Evolutionary conservation across 192 early-diverging fungal genomes (phyloP).

Genomic region (Coemansia sp.): DNA sequence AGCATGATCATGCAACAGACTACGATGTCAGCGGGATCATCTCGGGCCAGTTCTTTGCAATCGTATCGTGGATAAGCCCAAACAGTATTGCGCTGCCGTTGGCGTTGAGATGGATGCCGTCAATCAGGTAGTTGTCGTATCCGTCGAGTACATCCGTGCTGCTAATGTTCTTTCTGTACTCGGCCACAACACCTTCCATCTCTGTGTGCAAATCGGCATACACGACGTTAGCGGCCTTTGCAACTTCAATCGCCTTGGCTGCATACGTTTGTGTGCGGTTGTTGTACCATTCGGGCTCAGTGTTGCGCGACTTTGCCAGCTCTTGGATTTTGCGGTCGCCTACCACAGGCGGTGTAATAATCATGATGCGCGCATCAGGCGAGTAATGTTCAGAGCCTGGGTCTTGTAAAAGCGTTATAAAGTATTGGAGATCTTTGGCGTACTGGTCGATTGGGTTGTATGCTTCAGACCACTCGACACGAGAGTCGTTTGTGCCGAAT

Average conservation of each 20-base stretch:
- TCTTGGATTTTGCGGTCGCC: constrained; percentile 50
- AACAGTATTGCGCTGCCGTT: constrained; percentile 55
- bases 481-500: constrained; percentile 84
- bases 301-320: background rate
- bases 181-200: constrained; percentile 19
- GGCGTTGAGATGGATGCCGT: constrained; percentile 61
- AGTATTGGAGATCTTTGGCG: constrained; percentile 57
- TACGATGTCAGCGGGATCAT: constrained; percentile 6
- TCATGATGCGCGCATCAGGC: constrained; percentile 62
- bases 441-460: constrained; percentile 66
- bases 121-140: constrained; percentile 50
- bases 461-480: constrained; percentile 48
- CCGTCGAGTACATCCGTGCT: constrained; percentile 17
- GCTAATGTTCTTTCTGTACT: background rate
- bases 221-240: constrained; percentile 31
- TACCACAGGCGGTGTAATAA: constrained; percentile 72
- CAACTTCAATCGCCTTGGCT: constrained; percentile 45
- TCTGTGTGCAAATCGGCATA: constrained; percentile 41
- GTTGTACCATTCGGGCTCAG: constrained; percentile 16
- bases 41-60: constrained; percentile 21
- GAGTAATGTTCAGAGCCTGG: constrained; percentile 57
- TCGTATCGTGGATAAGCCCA: constrained; percentile 12
- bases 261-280: constrained; percentile 57
- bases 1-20: background rate
- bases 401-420: constrained; percentile 60